Evolutionary conservation across 495 filamentous ascomycete genomes (phyloP).

Genomic region (Penicillium waksmanii): DNA sequence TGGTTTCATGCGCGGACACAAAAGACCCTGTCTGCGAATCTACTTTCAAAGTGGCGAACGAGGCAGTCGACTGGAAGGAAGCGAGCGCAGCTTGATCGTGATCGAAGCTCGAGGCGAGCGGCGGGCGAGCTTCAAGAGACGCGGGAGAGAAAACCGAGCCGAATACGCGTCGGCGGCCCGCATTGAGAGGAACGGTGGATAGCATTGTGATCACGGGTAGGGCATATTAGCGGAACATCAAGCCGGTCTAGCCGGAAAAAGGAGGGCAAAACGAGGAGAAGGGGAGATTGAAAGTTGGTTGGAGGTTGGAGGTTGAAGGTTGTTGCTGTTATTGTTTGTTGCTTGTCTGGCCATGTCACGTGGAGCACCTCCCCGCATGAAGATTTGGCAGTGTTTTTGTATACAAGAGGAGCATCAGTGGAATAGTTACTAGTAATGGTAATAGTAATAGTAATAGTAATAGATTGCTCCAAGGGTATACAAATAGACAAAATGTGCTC

Average conservation of each 20-base stretch:
- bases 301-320: too few species aligned
- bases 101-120: slow-evolving; percentile 14
- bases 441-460: neutral
- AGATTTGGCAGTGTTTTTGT: too few species aligned
- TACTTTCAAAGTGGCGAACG: slow-evolving; percentile 25
- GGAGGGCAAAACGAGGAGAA: too few species aligned
- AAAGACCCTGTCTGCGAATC: slow-evolving; percentile 23
- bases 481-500: neutral
- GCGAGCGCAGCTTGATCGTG: slow-evolving; percentile 21
- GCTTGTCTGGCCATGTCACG: too few species aligned
- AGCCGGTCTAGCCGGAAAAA: too few species aligned
- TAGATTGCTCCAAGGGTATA: slow-evolving; percentile 8
- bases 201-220: slow-evolving; percentile 23
- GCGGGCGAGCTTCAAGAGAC: slow-evolving; percentile 34
- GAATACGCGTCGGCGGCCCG: slow-evolving; percentile 50
- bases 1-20: slow-evolving; percentile 6
- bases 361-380: too few species aligned
- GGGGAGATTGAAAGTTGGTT: too few species aligned
- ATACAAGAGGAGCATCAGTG: too few species aligned
- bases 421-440: too few species aligned
- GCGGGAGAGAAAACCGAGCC: slow-evolving; percentile 56
- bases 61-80: slow-evolving; percentile 24
- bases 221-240: slow-evolving; percentile 2
- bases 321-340: too few species aligned
- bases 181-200: slow-evolving; percentile 34